Percentiles rank a stretch among this genome's conserved stretches.
Conservation (phyloP, 164 flowering plant species). For the Tetrastigma voinierianum region DNA sequence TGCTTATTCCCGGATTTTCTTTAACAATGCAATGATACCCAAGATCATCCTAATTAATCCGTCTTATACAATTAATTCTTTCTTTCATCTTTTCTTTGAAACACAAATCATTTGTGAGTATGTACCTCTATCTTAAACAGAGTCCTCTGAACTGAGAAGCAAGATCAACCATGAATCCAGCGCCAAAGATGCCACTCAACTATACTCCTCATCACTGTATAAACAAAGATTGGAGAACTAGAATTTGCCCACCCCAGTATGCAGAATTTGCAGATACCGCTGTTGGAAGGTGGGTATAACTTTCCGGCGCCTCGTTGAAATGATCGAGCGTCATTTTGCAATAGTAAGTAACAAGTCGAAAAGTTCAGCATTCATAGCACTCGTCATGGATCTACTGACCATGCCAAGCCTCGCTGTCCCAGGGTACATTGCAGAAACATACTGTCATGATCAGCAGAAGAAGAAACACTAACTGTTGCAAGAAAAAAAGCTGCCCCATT, state of each 20-base stretch:
- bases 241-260: constrained; percentile 10
- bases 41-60: too few species aligned
- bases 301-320: constrained; percentile 9
- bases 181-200: neutral
- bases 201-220: constrained; percentile 1
- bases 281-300: constrained; percentile 3
- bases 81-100: neutral
- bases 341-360: neutral
- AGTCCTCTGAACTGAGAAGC: constrained; percentile 6
- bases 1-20: too few species aligned
- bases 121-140: constrained; percentile 7
- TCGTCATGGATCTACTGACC: too few species aligned
- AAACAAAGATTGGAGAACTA: constrained; percentile 7
- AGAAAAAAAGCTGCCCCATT: too few species aligned
- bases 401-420: too few species aligned
- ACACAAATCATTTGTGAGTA: neutral
- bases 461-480: too few species aligned
- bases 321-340: constrained; percentile 11
- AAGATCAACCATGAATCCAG: constrained; percentile 8
- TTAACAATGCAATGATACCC: too few species aligned
- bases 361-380: neutral
- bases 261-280: constrained; percentile 1
- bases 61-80: too few species aligned
- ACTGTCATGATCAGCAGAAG: too few species aligned
- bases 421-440: too few species aligned